These are phyloP conservation scores for Aspergillus steynii DNA, from an alignment of 495 filamentous ascomycete genomes.

Conservation along the genomic window DNA sequence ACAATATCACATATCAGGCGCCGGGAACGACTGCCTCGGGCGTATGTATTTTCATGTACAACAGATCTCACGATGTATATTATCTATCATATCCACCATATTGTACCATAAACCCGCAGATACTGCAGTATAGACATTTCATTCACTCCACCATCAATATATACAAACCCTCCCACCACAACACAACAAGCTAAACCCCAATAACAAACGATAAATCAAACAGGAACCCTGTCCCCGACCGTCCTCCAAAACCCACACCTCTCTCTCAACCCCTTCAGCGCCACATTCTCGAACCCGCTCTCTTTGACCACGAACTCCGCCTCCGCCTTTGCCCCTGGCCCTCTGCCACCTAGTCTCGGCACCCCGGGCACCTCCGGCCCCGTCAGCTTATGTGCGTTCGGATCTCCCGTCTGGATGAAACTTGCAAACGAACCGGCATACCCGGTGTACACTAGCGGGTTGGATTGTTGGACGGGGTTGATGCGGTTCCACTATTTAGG, in stretches of 20 bases:
- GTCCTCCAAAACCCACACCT: conserved; percentile 57
- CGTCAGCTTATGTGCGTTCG: conserved; percentile 59
- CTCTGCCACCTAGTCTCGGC: conserved; percentile 31
- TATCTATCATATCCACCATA: conserved; percentile 8
- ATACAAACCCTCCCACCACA: not conserved
- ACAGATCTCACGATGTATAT: conserved; percentile 1
- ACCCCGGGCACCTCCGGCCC: conserved; percentile 42
- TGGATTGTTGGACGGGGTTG: conserved; percentile 52
- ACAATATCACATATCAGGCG: conserved; percentile 10
- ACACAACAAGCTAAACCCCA: not conserved
- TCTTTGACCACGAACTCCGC: conserved; percentile 52
- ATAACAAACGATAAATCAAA: conserved; percentile 11
- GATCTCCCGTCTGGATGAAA: conserved; percentile 60
- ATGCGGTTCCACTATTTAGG: conserved; percentile 55
- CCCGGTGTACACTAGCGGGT: conserved; percentile 56
- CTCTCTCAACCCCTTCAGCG: conserved; percentile 37
- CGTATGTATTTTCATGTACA: not conserved
- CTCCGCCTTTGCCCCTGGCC: conserved; percentile 17
- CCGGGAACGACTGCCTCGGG: conserved; percentile 6
- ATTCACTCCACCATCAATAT: conserved; percentile 2
- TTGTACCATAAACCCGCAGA: conserved; percentile 19
- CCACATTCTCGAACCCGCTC: conserved; percentile 42
- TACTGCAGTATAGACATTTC: conserved; percentile 10
- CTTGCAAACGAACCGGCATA: conserved; percentile 60
- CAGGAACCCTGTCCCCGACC: conserved; percentile 40